Conservation (phyloP, 2,329 filamentous ascomycete genomes). For the Fusarium sp. region DNA sequence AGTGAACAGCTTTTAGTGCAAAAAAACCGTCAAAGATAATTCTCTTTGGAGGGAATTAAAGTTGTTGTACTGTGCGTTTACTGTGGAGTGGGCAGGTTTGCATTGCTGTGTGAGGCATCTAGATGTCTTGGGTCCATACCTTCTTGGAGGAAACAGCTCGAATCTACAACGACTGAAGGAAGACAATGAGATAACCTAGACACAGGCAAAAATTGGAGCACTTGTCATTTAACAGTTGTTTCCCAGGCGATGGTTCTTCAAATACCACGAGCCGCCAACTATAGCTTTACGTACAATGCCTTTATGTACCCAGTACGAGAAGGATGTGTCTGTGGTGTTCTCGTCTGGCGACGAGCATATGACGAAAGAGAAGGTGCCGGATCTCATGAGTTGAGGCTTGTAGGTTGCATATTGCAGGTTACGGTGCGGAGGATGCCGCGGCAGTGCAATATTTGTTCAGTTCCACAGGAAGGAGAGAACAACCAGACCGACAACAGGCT, state of each 20-base stretch:
- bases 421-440: slow-evolving; percentile 32
- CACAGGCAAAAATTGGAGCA: neutral
- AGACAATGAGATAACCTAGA: neutral
- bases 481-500: slow-evolving; percentile 1
- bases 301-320: slow-evolving; percentile 1
- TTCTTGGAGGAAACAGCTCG: neutral
- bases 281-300: neutral
- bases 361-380: slow-evolving; percentile 20
- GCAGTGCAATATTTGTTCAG: slow-evolving; percentile 32
- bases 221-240: neutral
- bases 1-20: slow-evolving; percentile 35
- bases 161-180: neutral
- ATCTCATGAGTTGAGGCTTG: slow-evolving; percentile 22
- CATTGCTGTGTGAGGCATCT: neutral
- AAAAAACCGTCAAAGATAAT: slow-evolving; percentile 30
- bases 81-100: slow-evolving; percentile 20
- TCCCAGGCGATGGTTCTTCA: neutral
- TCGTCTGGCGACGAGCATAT: slow-evolving; percentile 24
- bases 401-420: neutral
- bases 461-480: slow-evolving; percentile 1
- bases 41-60: slow-evolving; percentile 12
- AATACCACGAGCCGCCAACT: neutral
- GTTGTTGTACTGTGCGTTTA: slow-evolving; percentile 23
- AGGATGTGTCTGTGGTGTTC: slow-evolving; percentile 13
- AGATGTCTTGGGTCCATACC: slow-evolving; percentile 11